Base-by-base conservation (phyloP, 495 filamentous ascomycete genomes). In the Pyrenopolyporus hunteri region DNA sequence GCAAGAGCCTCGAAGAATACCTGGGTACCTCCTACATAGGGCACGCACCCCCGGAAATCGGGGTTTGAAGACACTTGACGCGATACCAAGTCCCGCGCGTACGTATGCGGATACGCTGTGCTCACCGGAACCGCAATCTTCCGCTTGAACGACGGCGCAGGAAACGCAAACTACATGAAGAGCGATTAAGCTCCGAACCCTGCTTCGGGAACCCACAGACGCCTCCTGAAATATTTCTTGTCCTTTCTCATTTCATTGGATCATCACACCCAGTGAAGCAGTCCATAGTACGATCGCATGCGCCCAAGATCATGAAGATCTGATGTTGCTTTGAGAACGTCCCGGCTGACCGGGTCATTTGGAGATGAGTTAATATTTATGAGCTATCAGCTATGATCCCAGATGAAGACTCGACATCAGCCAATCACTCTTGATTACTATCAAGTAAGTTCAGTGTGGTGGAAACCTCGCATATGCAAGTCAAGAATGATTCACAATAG, bases 121-220 rank as follows among this genome's bases (percentile, higher is more conserved):
- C 25, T 26, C 59, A 50, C 19, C n/a, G 14, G 6, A 8, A 54
- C 11, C 56, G 44, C 50, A 59, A 51, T 59, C 1, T 56, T 32
- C 50, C 56, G 44, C 31, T 10, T 39, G 36, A 37, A 45, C 31
- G 42, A 56, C 56, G 42, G 51, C 56, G 49, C 22, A 51, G 17
- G 13, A 17, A 33, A 7, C 49, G 47, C 50, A 52, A 56, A 44
- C 36, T n/a, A 47, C 13, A 44, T 31, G 61, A 43, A 64, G 60
- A 37, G 14, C 46, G 44, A 33, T 64, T 59, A 64, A 64, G 55
- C 54, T 59, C 61, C 55, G 61, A 26, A 31, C 29, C 55, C 32
- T 50, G 61, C 42, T 17, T 59, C 61, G 61, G 55, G 49, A 51
- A 49, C 44, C 33, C 46, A 42, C 55, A 59, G 43, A 51, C 35